Evolutionary conservation across 805 yeast genomes (phyloP).

Genomic region (Cephaloascus fragrans): DNA sequence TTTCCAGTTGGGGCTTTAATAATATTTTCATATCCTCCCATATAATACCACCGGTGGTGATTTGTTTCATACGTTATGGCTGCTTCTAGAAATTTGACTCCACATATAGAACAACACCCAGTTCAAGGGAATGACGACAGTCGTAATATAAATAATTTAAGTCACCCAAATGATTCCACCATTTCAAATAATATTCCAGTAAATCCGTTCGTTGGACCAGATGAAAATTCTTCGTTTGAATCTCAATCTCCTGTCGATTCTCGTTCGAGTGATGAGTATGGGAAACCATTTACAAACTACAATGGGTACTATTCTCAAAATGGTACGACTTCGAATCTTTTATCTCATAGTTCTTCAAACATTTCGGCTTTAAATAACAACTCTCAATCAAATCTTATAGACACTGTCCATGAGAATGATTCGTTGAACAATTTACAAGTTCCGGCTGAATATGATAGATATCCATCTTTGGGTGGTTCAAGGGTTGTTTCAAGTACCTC

Average conservation of each 20-base stretch:
- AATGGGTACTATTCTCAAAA: constrained; percentile 30
- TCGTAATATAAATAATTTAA: no score
- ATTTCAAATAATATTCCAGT: not conserved
- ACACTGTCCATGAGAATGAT: not conserved
- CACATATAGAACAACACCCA: not conserved
- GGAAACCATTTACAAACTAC: constrained; percentile 29
- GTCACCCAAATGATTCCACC: no score
- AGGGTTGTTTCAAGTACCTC: constrained; percentile 45
- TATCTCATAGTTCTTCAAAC: constrained; percentile 7
- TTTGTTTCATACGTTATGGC: not conserved
- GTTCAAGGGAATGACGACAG: not conserved
- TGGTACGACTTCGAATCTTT: constrained; percentile 27
- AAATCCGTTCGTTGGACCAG: not conserved
- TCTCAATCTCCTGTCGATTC: constrained; percentile 7
- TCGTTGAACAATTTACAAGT: constrained; percentile 14
- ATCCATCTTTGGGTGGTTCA: constrained; percentile 52
- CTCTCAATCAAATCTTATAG: constrained; percentile 2
- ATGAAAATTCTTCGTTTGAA: not conserved
- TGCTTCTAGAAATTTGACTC: not conserved
- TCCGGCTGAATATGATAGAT: constrained; percentile 58
- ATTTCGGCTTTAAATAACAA: constrained; percentile 7
- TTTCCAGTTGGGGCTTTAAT: no score
- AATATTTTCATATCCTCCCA: no score
- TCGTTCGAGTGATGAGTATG: constrained; percentile 14
- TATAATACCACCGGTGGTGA: no score